These are phyloP conservation scores for Coccinonectria pachysandricola DNA, from an alignment of 2,329 filamentous ascomycete genomes.

Conservation along the genomic window DNA sequence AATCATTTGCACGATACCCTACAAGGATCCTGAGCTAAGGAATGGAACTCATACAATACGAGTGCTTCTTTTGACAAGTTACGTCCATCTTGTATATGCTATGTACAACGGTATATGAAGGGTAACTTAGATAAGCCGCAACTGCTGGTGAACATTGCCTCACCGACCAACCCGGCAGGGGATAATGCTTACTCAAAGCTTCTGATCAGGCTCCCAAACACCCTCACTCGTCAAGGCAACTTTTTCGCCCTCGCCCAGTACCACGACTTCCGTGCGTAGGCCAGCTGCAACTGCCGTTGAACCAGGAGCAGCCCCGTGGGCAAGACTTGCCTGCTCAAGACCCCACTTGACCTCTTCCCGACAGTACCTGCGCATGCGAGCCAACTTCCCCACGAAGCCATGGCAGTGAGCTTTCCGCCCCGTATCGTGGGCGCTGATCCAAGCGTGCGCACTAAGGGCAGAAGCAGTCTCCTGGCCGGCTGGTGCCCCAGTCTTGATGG, in stretches of 20 bases:
- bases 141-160: no score
- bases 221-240: constrained; percentile 32
- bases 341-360: constrained; percentile 34
- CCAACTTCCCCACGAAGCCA: constrained; percentile 40
- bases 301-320: no score
- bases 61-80: no score
- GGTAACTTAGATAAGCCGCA: no score
- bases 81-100: no score
- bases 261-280: no score
- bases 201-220: constrained; percentile 14
- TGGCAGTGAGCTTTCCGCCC: constrained; percentile 38
- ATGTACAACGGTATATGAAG: no score
- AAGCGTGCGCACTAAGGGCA: constrained; percentile 41
- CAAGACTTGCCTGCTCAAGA: constrained; percentile 9
- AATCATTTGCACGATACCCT: constrained; percentile 19
- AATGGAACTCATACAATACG: no score
- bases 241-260: constrained; percentile 32
- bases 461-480: constrained; percentile 46
- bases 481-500: constrained; percentile 45
- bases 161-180: constrained; percentile 7
- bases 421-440: constrained; percentile 53
- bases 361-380: constrained; percentile 35
- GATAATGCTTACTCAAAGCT: constrained; percentile 5
- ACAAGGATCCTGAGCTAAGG: constrained; percentile 16
- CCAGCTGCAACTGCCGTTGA: no score